Evolutionary conservation across 2,329 filamentous ascomycete genomes (phyloP), one percentile per base, ranked within the genome.

Genomic region (Cladosporium sp.): DNA sequence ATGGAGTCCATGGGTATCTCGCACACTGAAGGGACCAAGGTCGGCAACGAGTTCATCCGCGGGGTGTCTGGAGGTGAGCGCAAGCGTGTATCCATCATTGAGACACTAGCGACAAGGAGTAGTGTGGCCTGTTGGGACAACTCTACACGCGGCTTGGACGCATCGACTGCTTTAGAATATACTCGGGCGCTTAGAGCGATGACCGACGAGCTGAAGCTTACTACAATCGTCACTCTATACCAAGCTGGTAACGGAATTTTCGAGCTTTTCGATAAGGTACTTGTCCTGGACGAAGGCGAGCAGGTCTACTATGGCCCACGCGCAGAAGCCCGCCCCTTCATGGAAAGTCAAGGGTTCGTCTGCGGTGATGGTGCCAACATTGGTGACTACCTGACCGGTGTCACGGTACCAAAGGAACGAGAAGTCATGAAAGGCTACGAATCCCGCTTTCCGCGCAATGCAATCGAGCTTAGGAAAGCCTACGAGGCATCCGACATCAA

Each of bases 1-100:
- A 72, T 85, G 1, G 67, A 77, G 51, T 77, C 78, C 0, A 77
- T 84, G 73, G 70, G 91, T 66, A 95, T 95, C 53, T 86, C 90
- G 67, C 89, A 95, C 68, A 95, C 89, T 0, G 78, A 82, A 41
- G 80, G 89, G 65, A 95, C 90, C 0, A 81, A 91, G 31, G 89
- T 95, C 18, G 90, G 90, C 8, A 86, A 92, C 57, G 80, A 82
- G 1, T 89, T 92, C 57, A 79, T 93, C 16, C 84, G 87, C 46
- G 90, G 89, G 67, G 78, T 95, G 0, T 72, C 68, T 42, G 74
- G 74, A 42, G 74, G 74, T 7, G 84, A 87, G 65, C 70, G 83
- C 5, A 87, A 87, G 68, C 77, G 84, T 58, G 83, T 87, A 0
- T 85, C 81, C 1, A 85, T 88, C 48, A 79, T 83, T 3, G 85